Base-by-base conservation (phyloP, 2,329 filamentous ascomycete species). In the Pseudocercospora vitis region DNA sequence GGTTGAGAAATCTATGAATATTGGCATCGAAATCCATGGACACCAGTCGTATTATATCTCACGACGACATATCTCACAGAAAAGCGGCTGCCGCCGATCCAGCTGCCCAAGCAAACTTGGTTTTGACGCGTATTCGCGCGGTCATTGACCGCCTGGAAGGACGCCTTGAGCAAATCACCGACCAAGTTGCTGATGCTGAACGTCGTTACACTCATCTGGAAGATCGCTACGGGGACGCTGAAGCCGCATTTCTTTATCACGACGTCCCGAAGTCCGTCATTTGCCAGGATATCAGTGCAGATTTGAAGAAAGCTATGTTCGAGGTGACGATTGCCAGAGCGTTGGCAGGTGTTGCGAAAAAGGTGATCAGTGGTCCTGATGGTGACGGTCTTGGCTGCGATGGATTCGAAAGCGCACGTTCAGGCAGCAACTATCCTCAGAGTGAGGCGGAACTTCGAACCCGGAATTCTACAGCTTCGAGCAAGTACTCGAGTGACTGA, bases 401-500 rank as follows among this genome's bases (percentile, higher is more conserved):
- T 12, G 21, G 37, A 24, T 42, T 18, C 11, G 19, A 21, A 16
- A 42, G 37, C 12, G 37, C 18, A 6, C 24, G 37, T 23, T 24
- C 19, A n/a, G 37, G 37, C 12, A 23, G 37, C 37, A 42, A 21
- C 16, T 24, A 24, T 19, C 24, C 37, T 5, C 19, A 21, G 8
- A 9, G 37, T 7, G 37, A 42, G 9, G 14, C 24, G 21, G 37
- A 42, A 3, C 21, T 42, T 14, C 37, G 37, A 12, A n/a, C 21
- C 8, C 21, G 37, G 12, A n/a, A 42, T 21, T 42, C 37, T 11
- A 23, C 37, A 23, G 21, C 37, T 42, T 42, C 37, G 11, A 42
- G 37, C 37, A 42, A 21, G 19, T 42, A 42, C 7, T 42, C 37
- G 14, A 42, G 37, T 21, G 37, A 42, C n/a, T 42, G 37, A 42